Percentiles rank a stretch among this genome's conserved stretches.
phyloP scores from a whole-genome alignment of 306 rosid genomes.

The Geum urbanum region DNA sequence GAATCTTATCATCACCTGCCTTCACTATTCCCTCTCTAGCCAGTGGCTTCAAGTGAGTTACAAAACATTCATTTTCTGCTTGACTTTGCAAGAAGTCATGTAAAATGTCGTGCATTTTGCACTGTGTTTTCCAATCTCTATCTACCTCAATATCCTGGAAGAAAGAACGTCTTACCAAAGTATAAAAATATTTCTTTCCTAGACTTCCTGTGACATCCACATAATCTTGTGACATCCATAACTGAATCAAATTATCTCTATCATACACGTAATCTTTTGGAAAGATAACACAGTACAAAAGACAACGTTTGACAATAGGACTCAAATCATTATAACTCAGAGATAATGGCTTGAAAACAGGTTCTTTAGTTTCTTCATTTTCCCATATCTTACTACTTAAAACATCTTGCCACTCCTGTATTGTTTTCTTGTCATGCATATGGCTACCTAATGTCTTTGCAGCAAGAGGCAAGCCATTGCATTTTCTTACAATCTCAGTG shows the following conservation, averaged over 20 bases:
- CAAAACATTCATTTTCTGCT: background rate
- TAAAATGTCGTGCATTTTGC: slow-evolving; percentile 6
- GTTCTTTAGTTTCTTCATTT: background rate
- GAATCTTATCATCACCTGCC: background rate
- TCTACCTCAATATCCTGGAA: background rate
- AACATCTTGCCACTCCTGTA: background rate
- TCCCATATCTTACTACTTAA: slow-evolving; percentile 10
- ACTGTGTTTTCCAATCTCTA: background rate
- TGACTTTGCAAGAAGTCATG: background rate
- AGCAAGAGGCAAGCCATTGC: background rate
- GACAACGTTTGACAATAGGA: background rate
- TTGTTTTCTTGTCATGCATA: background rate
- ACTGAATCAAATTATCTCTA: background rate
- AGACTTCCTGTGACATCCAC: background rate
- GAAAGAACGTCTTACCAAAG: background rate
- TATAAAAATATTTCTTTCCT: background rate
- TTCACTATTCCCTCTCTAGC: background rate
- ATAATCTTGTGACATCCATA: background rate
- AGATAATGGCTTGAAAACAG: background rate
- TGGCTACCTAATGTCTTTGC: slow-evolving; percentile 8
- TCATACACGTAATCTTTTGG: background rate
- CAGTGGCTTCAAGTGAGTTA: background rate
- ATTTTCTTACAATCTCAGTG: background rate
- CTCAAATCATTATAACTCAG: background rate
- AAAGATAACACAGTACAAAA: background rate